phyloP scores from a whole-genome alignment of 495 filamentous ascomycete species.

The Aspergillus haitiensis region DNA sequence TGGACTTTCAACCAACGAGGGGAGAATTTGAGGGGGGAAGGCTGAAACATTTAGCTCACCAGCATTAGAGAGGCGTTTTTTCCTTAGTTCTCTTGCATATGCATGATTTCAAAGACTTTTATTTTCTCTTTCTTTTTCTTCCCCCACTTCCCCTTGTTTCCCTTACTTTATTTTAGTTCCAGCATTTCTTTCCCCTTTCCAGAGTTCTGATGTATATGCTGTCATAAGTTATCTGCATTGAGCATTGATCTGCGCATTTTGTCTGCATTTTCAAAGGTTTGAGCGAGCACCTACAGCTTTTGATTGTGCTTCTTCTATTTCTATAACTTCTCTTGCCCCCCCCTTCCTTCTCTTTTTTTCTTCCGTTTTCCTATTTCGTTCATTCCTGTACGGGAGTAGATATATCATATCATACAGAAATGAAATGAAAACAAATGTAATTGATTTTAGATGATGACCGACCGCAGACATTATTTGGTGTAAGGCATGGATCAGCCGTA shows the following conservation, averaged over 20 bases:
- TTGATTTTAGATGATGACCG: too few species aligned
- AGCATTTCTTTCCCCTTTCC: slow-evolving; percentile 7
- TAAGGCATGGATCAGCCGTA: too few species aligned
- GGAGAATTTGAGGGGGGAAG: slow-evolving; percentile 19
- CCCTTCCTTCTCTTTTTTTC: slow-evolving; percentile 6
- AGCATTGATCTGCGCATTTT: slow-evolving; percentile 33
- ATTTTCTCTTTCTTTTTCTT: slow-evolving; percentile 17
- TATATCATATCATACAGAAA: slow-evolving; percentile 13
- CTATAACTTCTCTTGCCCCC: too few species aligned
- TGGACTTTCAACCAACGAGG: slow-evolving; percentile 10
- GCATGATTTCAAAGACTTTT: slow-evolving; percentile 27
- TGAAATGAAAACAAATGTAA: neutral
- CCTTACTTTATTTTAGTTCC: slow-evolving; percentile 9
- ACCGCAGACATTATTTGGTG: too few species aligned
- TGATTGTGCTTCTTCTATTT: neutral
- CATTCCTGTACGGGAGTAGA: slow-evolving; percentile 12
- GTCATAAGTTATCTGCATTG: slow-evolving; percentile 31
- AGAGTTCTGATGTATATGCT: slow-evolving; percentile 24
- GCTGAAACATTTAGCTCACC: slow-evolving; percentile 27
- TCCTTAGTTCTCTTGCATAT: slow-evolving; percentile 22
- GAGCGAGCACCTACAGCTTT: slow-evolving; percentile 35
- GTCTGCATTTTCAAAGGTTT: slow-evolving; percentile 30
- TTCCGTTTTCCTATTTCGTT: neutral
- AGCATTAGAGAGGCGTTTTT: slow-evolving; percentile 37
- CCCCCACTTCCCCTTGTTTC: slow-evolving; percentile 11